Percentiles rank a stretch among this genome's conserved stretches.
phyloP scores from a whole-genome alignment of 345 rosid genomes.

The Salix dunnii region DNA sequence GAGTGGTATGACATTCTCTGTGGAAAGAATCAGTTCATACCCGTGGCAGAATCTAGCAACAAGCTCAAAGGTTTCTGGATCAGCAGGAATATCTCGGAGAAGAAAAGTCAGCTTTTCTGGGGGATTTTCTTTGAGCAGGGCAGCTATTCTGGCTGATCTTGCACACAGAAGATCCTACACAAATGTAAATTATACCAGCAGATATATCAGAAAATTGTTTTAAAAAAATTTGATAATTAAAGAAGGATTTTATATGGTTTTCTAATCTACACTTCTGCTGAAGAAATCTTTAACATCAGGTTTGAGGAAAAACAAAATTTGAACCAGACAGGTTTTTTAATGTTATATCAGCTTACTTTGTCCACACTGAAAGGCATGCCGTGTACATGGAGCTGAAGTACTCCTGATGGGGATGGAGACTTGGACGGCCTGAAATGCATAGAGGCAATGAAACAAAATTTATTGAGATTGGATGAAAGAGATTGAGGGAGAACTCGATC shows the following conservation, averaged over 20 bases:
- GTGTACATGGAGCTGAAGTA: constrained; percentile 26
- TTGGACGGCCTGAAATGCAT: constrained; percentile 34
- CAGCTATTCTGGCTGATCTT: constrained; percentile 58
- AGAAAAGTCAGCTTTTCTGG: constrained; percentile 29
- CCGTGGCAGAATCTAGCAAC: constrained; percentile 73
- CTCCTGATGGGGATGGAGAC: constrained; percentile 28
- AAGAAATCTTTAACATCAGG: too few species aligned
- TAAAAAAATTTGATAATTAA: not conserved
- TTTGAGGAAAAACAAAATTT: too few species aligned
- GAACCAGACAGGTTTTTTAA: too few species aligned
- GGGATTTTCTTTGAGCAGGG: constrained; percentile 37
- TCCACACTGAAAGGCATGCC: constrained; percentile 40
- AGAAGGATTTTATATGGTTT: too few species aligned
- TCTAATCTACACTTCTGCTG: too few species aligned
- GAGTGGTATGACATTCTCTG: constrained; percentile 59
- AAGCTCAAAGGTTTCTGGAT: constrained; percentile 53
- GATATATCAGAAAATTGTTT: not conserved
- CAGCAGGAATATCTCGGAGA: constrained; percentile 49
- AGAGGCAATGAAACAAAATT: not conserved
- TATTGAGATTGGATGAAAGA: too few species aligned
- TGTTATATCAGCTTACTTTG: constrained; percentile 35
- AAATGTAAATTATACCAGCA: not conserved
- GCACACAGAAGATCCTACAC: constrained; percentile 55
- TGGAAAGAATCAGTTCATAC: constrained; percentile 35
- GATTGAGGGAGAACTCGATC: not conserved